Evolutionary conservation across 306 rosid genomes (phyloP).

Genomic region (Prosopis cineraria): DNA sequence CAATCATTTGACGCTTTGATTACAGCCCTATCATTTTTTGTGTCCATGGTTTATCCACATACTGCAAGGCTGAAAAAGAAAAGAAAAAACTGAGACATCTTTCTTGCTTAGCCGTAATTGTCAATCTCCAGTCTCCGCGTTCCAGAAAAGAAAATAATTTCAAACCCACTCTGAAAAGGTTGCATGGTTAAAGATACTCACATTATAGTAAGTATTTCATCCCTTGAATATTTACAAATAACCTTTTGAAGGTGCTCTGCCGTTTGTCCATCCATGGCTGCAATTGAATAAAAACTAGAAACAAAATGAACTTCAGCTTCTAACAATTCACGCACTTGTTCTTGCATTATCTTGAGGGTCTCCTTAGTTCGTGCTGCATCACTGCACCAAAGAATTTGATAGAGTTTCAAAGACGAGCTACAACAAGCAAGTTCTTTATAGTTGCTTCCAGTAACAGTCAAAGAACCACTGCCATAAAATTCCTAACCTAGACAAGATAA

Average conservation of each 20-base stretch:
- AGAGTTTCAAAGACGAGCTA: slow-evolving; percentile 8
- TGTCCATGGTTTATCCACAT: background rate
- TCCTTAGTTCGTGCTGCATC: slow-evolving; percentile 83
- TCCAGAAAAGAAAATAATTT: background rate
- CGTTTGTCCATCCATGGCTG: slow-evolving; percentile 99
- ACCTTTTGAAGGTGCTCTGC: slow-evolving; percentile 88
- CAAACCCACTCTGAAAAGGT: slow-evolving; percentile 8
- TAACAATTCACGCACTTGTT: slow-evolving; percentile 62
- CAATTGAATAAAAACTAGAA: slow-evolving; percentile 94
- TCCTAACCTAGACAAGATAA: slow-evolving; percentile 82
- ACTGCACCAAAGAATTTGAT: slow-evolving; percentile 49
- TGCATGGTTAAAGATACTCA: slow-evolving; percentile 47
- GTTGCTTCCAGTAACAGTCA: background rate
- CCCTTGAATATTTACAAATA: slow-evolving; percentile 74
- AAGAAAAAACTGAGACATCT: slow-evolving; percentile 9
- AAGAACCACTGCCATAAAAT: slow-evolving; percentile 5
- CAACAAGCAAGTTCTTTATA: background rate
- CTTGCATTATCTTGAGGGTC: slow-evolving; percentile 88
- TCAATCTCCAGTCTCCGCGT: slow-evolving; percentile 13
- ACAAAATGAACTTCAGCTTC: slow-evolving; percentile 85
- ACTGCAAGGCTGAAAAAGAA: background rate
- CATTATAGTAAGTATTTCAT: slow-evolving; percentile 82
- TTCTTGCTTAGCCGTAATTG: background rate
- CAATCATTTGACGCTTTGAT: background rate
- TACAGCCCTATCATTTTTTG: background rate